Conservation (phyloP, 768 basidiomycete species). For the Termitomyces eurrhizus region DNA sequence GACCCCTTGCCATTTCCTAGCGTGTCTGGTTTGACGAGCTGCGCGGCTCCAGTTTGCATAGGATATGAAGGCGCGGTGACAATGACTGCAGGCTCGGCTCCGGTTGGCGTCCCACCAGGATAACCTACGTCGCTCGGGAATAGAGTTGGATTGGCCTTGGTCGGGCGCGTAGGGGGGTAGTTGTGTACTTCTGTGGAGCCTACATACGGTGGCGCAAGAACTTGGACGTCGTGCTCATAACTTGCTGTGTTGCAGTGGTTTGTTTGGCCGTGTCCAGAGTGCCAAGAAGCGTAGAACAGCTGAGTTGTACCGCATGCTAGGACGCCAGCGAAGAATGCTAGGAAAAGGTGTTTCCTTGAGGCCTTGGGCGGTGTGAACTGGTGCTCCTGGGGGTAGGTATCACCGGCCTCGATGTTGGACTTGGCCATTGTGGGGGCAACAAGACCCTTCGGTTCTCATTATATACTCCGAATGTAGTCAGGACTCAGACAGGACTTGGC, state of each 20-base stretch:
- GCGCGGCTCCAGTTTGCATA: constrained; percentile 63
- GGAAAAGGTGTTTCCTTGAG: not conserved
- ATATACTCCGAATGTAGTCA: not conserved
- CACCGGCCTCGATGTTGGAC: not conserved
- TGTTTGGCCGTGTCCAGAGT: not conserved
- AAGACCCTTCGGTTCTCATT: not conserved
- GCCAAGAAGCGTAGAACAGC: not conserved
- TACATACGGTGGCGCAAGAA: constrained; percentile 60
- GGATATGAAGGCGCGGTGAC: constrained; percentile 75
- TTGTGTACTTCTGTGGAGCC: constrained; percentile 68
- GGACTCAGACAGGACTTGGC: not conserved
- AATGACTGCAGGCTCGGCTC: constrained; percentile 72
- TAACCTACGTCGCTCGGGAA: constrained; percentile 81
- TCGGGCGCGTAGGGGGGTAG: constrained; percentile 71
- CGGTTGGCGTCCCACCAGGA: constrained; percentile 73
- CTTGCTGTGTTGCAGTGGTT: not conserved
- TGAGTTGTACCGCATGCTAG: not conserved
- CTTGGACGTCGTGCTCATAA: constrained; percentile 18
- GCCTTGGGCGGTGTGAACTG: not conserved
- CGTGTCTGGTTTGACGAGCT: constrained; percentile 49
- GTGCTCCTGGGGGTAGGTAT: not conserved
- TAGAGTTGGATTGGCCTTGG: constrained; percentile 66
- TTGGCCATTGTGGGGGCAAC: not conserved
- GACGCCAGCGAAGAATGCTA: not conserved
- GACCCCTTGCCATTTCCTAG: constrained; percentile 21